Conservation (phyloP, 306 rosid genomes). For the Quillaja saponaria region DNA sequence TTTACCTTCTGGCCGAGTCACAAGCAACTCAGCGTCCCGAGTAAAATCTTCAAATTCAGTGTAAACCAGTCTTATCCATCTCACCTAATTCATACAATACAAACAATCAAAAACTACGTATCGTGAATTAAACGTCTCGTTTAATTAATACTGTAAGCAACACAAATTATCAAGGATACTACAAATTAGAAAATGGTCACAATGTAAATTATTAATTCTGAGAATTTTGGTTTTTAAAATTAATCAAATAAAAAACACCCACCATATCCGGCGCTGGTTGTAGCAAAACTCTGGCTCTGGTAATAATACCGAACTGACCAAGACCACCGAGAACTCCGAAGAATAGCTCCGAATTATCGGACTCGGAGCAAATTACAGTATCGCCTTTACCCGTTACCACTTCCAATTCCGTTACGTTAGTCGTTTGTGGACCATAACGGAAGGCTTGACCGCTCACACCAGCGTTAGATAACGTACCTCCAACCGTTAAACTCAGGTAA, state of each 20-base stretch:
- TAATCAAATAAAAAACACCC: neutral
- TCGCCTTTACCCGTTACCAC: constrained; percentile 91
- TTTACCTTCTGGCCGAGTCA: constrained; percentile 54
- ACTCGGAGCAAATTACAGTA: constrained; percentile 57
- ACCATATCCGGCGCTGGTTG: constrained; percentile 88
- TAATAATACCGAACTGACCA: constrained; percentile 91
- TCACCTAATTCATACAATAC: constrained; percentile 54
- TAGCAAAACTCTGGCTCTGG: constrained; percentile 70
- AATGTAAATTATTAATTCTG: neutral
- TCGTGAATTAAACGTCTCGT: constrained; percentile 16
- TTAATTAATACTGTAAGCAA: constrained; percentile 25
- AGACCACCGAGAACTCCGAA: constrained; percentile 75
- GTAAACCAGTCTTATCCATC: constrained; percentile 89
- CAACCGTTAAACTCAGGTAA: constrained; percentile 81
- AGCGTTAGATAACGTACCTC: constrained; percentile 92
- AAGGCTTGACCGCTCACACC: constrained; percentile 95
- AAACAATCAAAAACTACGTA: neutral
- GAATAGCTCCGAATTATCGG: constrained; percentile 71
- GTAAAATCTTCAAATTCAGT: constrained; percentile 66
- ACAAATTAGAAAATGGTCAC: constrained; percentile 2
- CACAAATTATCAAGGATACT: neutral
- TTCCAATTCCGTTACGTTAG: constrained; percentile 82
- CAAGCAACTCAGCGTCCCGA: constrained; percentile 77
- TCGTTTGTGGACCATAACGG: constrained; percentile 89
- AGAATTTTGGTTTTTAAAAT: neutral